phyloP scores from a whole-genome alignment of 2,329 filamentous ascomycete species.

The Fusarium sp. region DNA sequence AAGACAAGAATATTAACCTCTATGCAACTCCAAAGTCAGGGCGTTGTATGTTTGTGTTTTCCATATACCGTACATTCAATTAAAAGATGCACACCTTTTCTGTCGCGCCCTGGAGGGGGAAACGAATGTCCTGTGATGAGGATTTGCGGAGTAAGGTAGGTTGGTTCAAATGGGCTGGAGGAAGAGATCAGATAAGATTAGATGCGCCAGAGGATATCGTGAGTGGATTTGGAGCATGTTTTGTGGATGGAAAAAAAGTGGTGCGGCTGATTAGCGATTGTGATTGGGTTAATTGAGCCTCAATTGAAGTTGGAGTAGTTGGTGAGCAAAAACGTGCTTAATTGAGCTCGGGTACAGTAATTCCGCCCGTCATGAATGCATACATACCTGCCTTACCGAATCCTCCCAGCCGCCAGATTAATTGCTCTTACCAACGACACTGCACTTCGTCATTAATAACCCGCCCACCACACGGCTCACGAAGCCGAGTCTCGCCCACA shows the following conservation, averaged over 20 bases:
- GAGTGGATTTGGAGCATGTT: background rate
- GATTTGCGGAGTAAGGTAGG: background rate
- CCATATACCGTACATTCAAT: background rate
- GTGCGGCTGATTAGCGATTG: background rate
- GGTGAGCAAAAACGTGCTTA: background rate
- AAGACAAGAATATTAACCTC: background rate
- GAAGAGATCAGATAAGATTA: constrained; percentile 31
- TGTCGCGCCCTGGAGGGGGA: background rate
- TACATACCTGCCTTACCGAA: background rate
- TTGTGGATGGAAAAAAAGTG: background rate
- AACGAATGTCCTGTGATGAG: no score
- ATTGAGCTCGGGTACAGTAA: background rate
- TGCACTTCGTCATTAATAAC: background rate
- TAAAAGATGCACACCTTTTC: no score
- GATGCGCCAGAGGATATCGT: background rate
- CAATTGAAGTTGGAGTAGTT: background rate
- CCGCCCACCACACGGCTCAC: background rate
- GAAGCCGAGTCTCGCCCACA: background rate
- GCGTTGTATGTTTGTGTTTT: background rate
- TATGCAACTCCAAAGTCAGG: background rate
- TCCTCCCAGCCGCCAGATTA: background rate
- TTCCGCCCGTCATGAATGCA: background rate
- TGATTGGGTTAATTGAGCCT: background rate
- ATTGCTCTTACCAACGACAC: background rate
- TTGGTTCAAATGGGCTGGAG: background rate